Base-by-base conservation (phyloP, 176 grass and related monocot genomes). In the Avena eriantha region DNA sequence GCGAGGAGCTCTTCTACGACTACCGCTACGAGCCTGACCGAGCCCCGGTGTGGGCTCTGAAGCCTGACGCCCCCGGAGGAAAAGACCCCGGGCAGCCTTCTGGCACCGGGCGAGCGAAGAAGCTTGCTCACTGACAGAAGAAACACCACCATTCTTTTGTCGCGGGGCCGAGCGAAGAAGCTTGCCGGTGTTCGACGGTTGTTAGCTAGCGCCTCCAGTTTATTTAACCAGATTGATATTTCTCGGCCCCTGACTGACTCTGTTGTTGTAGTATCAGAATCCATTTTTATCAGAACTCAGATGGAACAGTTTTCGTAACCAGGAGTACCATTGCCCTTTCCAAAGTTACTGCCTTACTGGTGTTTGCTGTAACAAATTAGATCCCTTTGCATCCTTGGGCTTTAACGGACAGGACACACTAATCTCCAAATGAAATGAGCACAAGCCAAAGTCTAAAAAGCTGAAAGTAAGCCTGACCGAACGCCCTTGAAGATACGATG, bases 1-100 rank as follows among this genome's bases (percentile, higher is more conserved):
- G 97, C 1, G 92, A 98, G 68, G 93, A 98, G 65, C 77, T 98
- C 57, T 96, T 98, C 65, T 98, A 96, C 4, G 93, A 98, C 70
- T 98, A 98, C 66, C 90, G 96, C 77, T 96, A 98, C 2, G 96
- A 98, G 76, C 90, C 88, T 0, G 96, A 96, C 65, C 82, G 94
- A 12, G 96, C 96, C 22, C 96, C 96, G 4, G 96, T 87, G 11
- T 98, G 96, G 96, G 96, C 96, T 39, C 88, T 92, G 48, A 98
- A 98, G 66, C 96, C 96, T 47, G 96, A 98, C 66, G 79, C 70
- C 10, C 67, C 82, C 1, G 88, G 88, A 43, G 85, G 68, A 5
- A 98, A 96, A 60, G 93, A 95, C 61, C 93, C 94, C 4, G 84
- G 51, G 60, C 86, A 94, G 48, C 92, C 92, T 51, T 91, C 93